These are phyloP conservation scores for Trametopsis cervina DNA, from an alignment of 768 basidiomycete genomes.

Conservation along the genomic window DNA sequence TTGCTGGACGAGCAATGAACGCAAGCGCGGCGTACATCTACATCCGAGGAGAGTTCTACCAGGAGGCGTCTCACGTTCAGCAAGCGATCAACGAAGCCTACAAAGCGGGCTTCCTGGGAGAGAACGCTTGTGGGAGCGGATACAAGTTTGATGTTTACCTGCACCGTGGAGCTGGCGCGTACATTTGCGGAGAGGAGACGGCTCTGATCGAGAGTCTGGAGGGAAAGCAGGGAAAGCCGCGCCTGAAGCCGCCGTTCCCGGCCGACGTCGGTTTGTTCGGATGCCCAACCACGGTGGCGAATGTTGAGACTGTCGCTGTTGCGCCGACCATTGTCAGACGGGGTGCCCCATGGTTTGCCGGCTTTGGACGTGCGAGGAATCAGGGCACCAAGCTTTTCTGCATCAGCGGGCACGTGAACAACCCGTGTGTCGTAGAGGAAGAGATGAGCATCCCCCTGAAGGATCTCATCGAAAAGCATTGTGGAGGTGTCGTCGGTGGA, in stretches of 20 bases:
- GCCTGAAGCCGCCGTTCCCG: constrained; percentile 97
- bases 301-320: constrained; percentile 97
- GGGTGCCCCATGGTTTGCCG: constrained; percentile 84
- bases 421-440: constrained; percentile 96
- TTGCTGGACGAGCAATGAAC: constrained; percentile 96
- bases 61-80: constrained; percentile 90
- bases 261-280: constrained; percentile 98
- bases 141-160: constrained; percentile 97
- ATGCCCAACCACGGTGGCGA: constrained; percentile 95
- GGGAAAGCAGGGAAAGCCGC: constrained; percentile 97
- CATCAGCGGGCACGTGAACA: constrained; percentile 96
- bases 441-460: constrained; percentile 97
- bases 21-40: constrained; percentile 99
- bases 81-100: constrained; percentile 97
- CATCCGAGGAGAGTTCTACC: constrained; percentile 96
- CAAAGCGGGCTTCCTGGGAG: constrained; percentile 79
- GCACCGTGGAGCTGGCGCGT: constrained; percentile 97
- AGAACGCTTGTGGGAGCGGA: constrained; percentile 86
- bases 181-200: constrained; percentile 98
- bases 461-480: constrained; percentile 94
- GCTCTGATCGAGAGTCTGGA: constrained; percentile 95
- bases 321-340: constrained; percentile 94
- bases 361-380: constrained; percentile 88
- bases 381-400: constrained; percentile 97
- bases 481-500: constrained; percentile 88